phyloP scores from a whole-genome alignment of 2,329 filamentous ascomycete species.

The Hypoxylon sp. region DNA sequence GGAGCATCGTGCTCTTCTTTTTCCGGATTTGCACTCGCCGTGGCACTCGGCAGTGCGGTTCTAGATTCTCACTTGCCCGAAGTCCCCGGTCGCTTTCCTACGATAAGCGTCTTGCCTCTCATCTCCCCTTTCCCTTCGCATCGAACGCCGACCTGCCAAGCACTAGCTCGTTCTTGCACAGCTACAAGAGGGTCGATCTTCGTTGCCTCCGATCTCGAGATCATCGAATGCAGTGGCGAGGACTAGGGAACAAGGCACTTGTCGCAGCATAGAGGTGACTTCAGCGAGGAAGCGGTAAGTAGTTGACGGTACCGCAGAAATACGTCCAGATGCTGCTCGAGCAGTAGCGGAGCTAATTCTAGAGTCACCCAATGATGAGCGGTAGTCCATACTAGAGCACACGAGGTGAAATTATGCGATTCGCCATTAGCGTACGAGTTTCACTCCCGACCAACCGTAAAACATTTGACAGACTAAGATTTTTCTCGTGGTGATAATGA shows the following conservation, averaged over 20 bases:
- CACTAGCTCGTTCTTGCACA: slow-evolving; percentile 21
- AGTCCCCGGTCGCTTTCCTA: slow-evolving; percentile 28
- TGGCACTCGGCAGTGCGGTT: slow-evolving; percentile 40
- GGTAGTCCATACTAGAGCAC: slow-evolving; percentile 16
- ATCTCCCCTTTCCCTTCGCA: slow-evolving; percentile 38
- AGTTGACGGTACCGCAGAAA: slow-evolving; percentile 30
- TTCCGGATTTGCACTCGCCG: slow-evolving; percentile 36
- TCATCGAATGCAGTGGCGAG: slow-evolving; percentile 30
- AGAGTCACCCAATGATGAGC: background rate
- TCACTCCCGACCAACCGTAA: slow-evolving; percentile 25
- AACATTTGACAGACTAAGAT: slow-evolving; percentile 19
- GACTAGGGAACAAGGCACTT: slow-evolving; percentile 18
- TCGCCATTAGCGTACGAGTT: slow-evolving; percentile 19
- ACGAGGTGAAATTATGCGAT: slow-evolving; percentile 26
- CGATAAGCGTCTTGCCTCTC: slow-evolving; percentile 34
- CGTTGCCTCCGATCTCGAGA: slow-evolving; percentile 25
- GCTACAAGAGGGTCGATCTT: slow-evolving; percentile 37
- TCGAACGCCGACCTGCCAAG: slow-evolving; percentile 35
- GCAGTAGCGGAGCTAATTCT: slow-evolving; percentile 11
- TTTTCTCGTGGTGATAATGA: slow-evolving; percentile 19
- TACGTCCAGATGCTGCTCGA: slow-evolving; percentile 19
- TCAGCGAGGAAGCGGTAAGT: slow-evolving; percentile 12
- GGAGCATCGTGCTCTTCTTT: slow-evolving; percentile 37
- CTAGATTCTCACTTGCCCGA: slow-evolving; percentile 44
- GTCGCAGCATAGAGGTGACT: slow-evolving; percentile 24